Percentiles rank a stretch among this genome's conserved stretches.
phyloP scores from a whole-genome alignment of 2,329 filamentous ascomycete genomes.

The Paradendryphiella salina region DNA sequence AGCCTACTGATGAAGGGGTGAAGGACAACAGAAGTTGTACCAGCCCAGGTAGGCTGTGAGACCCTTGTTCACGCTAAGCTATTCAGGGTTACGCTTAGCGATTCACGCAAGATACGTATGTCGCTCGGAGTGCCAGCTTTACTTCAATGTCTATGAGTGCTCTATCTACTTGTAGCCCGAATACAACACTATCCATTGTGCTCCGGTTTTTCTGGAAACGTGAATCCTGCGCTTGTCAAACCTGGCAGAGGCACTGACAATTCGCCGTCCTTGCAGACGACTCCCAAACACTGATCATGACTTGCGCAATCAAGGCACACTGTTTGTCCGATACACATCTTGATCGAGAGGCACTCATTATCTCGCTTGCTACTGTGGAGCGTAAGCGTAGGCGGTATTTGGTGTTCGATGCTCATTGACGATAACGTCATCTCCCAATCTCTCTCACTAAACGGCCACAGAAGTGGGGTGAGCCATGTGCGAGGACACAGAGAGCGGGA shows the following conservation, averaged over 20 bases:
- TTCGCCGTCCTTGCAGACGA: too few species aligned
- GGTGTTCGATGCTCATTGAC: too few species aligned
- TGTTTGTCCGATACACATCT: too few species aligned
- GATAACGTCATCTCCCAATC: not conserved
- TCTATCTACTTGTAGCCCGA: not conserved
- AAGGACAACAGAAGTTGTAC: not conserved
- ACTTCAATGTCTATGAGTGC: not conserved
- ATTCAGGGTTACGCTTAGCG: not conserved
- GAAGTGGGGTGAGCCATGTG: not conserved
- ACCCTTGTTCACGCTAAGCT: not conserved
- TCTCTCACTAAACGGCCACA: not conserved
- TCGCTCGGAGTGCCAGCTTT: not conserved
- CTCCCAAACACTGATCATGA: too few species aligned
- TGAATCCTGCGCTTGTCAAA: too few species aligned
- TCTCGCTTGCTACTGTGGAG: not conserved
- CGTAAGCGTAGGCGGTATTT: not conserved
- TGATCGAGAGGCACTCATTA: not conserved
- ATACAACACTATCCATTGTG: too few species aligned
- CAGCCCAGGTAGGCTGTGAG: not conserved
- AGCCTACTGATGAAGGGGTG: not conserved
- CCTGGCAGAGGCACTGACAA: too few species aligned
- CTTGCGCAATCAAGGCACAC: too few species aligned
- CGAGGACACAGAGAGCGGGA: not conserved
- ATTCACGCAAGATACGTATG: slow-evolving; percentile 2
- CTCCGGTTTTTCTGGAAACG: too few species aligned